A percentile compares a stretch with the other conserved stretches of the same genome.
phyloP scores from a whole-genome alignment of 768 basidiomycete genomes.

The Suillus paluster region DNA sequence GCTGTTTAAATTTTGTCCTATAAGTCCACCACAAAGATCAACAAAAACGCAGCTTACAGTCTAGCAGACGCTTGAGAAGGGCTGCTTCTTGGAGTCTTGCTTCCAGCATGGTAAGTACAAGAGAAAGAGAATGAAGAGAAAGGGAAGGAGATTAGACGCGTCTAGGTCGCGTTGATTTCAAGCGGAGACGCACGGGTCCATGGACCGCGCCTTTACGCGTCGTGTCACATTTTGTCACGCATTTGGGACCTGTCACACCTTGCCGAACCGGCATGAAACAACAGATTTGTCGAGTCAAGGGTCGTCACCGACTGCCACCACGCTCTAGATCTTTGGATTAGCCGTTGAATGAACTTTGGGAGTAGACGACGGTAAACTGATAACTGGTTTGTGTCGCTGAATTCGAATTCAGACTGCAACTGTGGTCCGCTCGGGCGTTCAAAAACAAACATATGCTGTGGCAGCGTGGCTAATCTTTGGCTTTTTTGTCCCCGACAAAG shows the following conservation, averaged over 20 bases:
- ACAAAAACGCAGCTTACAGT: constrained; percentile 59
- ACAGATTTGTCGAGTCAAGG: background rate
- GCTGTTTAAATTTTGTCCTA: constrained; percentile 50
- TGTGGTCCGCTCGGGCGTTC: constrained; percentile 7
- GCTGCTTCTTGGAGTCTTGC: constrained; percentile 88
- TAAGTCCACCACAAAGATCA: constrained; percentile 14
- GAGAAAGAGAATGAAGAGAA: constrained; percentile 15
- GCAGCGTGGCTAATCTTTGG: background rate
- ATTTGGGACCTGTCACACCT: constrained; percentile 22
- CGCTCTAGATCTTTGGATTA: background rate
- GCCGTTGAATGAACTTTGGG: background rate
- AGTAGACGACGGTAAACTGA: too few relatives aligned
- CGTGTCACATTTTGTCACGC: constrained; percentile 35
- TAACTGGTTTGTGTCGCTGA: background rate
- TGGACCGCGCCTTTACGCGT: constrained; percentile 28
- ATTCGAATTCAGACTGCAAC: constrained; percentile 1
- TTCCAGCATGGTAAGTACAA: constrained; percentile 70
- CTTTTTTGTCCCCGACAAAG: constrained; percentile 11
- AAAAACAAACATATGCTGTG: constrained; percentile 7
- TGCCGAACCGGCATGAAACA: constrained; percentile 1
- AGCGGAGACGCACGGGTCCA: constrained; percentile 35
- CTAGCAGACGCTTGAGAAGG: constrained; percentile 89
- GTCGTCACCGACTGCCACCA: background rate
- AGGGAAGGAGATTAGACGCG: constrained; percentile 29
- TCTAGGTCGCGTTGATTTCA: constrained; percentile 39